phyloP scores from a whole-genome alignment of 805 yeast genomes.

The Jamesozyma hellenica region DNA sequence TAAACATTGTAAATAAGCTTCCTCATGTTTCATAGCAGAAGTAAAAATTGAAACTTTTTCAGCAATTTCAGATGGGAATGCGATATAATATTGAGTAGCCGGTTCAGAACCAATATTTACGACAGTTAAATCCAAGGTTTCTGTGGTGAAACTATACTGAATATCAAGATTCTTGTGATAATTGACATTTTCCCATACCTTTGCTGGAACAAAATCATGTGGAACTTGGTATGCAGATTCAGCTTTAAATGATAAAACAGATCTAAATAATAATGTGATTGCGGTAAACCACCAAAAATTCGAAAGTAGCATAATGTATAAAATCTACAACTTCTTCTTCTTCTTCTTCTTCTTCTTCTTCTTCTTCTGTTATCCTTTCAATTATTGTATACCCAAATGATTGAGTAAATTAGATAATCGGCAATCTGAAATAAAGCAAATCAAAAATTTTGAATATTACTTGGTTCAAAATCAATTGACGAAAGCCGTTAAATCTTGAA shows the following conservation, averaged over 20 bases:
- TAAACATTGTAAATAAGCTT: conserved; percentile 20
- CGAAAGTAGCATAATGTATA: not conserved
- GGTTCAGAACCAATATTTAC: conserved; percentile 51
- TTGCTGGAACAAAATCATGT: conserved; percentile 10
- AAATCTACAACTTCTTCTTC: too few species aligned
- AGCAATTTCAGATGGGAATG: conserved; percentile 42
- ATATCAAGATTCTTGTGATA: conserved; percentile 54
- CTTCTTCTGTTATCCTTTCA: too few species aligned
- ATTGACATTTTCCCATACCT: conserved; percentile 44
- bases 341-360: too few species aligned
- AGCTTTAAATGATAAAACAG: conserved; percentile 1
- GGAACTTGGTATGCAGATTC: conserved; percentile 7
- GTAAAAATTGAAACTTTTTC: conserved; percentile 38
- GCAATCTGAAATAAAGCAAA: too few species aligned
- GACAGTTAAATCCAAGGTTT: conserved; percentile 43
- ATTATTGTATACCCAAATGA: too few species aligned
- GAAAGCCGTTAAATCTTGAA: too few species aligned
- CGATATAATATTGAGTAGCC: conserved; percentile 43
- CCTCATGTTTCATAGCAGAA: conserved; percentile 27
- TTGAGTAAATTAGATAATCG: too few species aligned
- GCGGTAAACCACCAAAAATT: conserved; percentile 3
- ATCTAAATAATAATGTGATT: not conserved
- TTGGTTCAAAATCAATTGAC: too few species aligned
- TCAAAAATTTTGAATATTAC: too few species aligned
- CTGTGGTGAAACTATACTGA: conserved; percentile 54